Evolutionary conservation across 768 basidiomycete genomes (phyloP).

Genomic region (Leccinum obscurum): DNA sequence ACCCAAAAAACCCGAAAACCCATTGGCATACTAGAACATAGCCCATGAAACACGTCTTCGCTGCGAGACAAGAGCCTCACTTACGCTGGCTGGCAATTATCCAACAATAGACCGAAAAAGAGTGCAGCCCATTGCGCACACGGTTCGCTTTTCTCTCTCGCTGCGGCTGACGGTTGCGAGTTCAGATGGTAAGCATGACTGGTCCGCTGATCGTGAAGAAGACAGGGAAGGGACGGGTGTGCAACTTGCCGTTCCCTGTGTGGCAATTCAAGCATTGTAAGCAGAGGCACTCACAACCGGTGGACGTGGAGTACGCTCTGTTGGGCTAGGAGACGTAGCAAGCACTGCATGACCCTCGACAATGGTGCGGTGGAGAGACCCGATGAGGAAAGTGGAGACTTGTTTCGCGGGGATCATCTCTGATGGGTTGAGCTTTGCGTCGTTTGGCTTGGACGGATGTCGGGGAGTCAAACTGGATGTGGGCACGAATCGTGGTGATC

Average conservation of each 20-base stretch:
- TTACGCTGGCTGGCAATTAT: slow-evolving; percentile 28
- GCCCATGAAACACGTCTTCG: neutral
- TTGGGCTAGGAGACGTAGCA: neutral
- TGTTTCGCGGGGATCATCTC: slow-evolving; percentile 14
- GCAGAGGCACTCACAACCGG: slow-evolving; percentile 29
- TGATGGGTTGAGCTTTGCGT: neutral
- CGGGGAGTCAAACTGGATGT: slow-evolving; percentile 2
- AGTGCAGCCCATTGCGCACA: slow-evolving; percentile 8
- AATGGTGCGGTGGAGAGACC: slow-evolving; percentile 6
- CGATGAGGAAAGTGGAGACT: slow-evolving; percentile 6
- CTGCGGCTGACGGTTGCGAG: slow-evolving; percentile 25
- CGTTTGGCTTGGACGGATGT: neutral
- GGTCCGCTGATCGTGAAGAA: slow-evolving; percentile 10
- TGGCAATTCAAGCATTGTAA: slow-evolving; percentile 15
- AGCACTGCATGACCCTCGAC: slow-evolving; percentile 4
- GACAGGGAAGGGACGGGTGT: slow-evolving; percentile 14
- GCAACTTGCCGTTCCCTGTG: slow-evolving; percentile 12
- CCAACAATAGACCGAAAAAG: slow-evolving; percentile 22
- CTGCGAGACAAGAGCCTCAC: neutral
- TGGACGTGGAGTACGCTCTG: slow-evolving; percentile 17
- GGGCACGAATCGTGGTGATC: slow-evolving; percentile 5
- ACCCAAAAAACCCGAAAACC: slow-evolving; percentile 24
- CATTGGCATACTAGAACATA: slow-evolving; percentile 23
- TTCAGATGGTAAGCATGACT: slow-evolving; percentile 24
- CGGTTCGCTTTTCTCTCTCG: slow-evolving; percentile 9